Base-by-base conservation (phyloP, 2,329 filamentous ascomycete genomes). In the Metarhizium rileyi region DNA sequence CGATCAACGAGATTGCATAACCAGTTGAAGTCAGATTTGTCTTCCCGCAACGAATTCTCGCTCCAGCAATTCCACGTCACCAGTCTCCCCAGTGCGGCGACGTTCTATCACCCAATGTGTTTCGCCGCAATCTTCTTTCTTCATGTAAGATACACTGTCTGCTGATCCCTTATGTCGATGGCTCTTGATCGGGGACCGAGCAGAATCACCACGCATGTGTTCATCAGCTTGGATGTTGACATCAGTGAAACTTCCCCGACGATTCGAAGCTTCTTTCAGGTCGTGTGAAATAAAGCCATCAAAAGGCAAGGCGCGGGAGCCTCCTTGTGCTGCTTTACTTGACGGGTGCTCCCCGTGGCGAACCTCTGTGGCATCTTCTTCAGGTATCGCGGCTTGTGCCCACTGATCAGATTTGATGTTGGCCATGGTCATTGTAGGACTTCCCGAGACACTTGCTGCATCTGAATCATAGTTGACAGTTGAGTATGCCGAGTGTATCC, bases 71-170 rank as follows among this genome's bases (percentile, higher is more conserved):
- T 85, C 80, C 48, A 83, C 65, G 62, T 84, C 75, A 1, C 83
- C 84, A 51, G 71, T 75, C 57, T 87, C 83, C 1, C 73, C 80
- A 3, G 81, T 85, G 33, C 84, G 70, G 47, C 84, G 72, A 33
- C 84, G 68, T 64, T 89, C 85, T 56, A 88, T 69, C 7, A 88
- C 77, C 85, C 84, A 88, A 43, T 82, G 69, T 49, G 73, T 76
- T 55, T 77, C 76, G 1, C 75, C 77, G 8, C 73, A 73, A 2
- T 77, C 72, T 43, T 82, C 79, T 59, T 84, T 81, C 52, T 83
- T 80, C 44, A 76, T 75, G 62, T 89, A 89, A 6, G 83, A 83
- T 30, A 89, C 80, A 54, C 82, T 86, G 56, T 87, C 84, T 2
- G 81, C 72, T 43, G 79, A 84, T 46, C 76, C 69, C 55, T 72